Evolutionary conservation across 192 early-diverging fungal species (phyloP).

Genomic region (Paraglomus brasilianum): DNA sequence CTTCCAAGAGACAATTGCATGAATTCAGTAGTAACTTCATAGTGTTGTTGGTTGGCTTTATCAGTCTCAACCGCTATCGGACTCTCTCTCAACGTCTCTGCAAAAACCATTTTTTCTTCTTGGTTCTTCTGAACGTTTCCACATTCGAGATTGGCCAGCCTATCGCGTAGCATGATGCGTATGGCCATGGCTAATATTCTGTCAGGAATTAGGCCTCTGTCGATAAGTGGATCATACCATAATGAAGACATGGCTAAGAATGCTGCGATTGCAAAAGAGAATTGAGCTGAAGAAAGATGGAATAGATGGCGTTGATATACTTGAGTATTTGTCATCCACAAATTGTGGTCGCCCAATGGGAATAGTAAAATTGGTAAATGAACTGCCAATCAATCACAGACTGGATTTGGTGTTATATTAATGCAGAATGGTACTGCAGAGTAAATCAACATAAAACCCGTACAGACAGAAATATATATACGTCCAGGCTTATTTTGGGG

Average conservation of each 20-base stretch:
- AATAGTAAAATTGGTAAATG: too few species aligned
- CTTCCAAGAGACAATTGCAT: constrained; percentile 49
- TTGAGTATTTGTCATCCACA: too few species aligned
- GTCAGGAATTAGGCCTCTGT: constrained; percentile 50
- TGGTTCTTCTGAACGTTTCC: constrained; percentile 18
- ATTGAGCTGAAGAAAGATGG: too few species aligned
- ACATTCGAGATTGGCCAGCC: constrained; percentile 26
- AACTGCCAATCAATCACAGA: too few species aligned
- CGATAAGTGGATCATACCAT: constrained; percentile 44
- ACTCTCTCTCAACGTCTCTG: constrained; percentile 38
- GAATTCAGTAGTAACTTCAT: constrained; percentile 64
- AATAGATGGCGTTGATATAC: too few species aligned
- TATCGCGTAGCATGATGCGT: constrained; percentile 39
- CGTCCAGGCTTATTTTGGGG: too few species aligned
- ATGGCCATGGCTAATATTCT: constrained; percentile 49
- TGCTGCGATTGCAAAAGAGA: too few species aligned
- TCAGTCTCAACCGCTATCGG: constrained; percentile 58
- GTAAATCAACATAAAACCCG: too few species aligned
- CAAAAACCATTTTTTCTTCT: constrained; percentile 42
- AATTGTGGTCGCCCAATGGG: too few species aligned
- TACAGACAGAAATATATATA: too few species aligned
- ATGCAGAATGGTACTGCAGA: too few species aligned
- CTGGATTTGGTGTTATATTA: too few species aligned
- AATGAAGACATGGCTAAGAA: constrained; percentile 8
- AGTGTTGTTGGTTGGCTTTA: constrained; percentile 72